These are phyloP conservation scores for Phoma sp. DNA, from an alignment of 2,329 filamentous ascomycete genomes.

Conservation along the genomic window DNA sequence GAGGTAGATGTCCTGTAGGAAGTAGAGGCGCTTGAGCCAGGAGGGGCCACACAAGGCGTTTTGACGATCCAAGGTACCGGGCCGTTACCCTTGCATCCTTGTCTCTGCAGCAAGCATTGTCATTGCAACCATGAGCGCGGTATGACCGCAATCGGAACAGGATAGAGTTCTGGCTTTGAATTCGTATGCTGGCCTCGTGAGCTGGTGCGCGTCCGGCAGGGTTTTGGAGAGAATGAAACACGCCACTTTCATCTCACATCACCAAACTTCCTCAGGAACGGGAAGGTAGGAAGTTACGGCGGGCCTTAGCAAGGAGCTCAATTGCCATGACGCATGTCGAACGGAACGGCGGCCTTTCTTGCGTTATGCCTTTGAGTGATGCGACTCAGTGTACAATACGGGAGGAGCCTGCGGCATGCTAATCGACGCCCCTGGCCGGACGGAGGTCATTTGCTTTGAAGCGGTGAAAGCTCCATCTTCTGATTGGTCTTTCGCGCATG, in stretches of 20 bases:
- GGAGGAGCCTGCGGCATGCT: slow-evolving; percentile 31
- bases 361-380: slow-evolving; percentile 25
- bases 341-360: slow-evolving; percentile 23
- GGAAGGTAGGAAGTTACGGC: slow-evolving; percentile 24
- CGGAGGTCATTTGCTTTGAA: slow-evolving; percentile 25
- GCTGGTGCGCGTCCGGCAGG: neutral
- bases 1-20: slow-evolving; percentile 29
- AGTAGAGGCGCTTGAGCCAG: slow-evolving; percentile 30
- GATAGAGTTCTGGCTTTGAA: neutral
- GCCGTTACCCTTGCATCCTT: slow-evolving; percentile 30
- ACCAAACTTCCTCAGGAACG: slow-evolving; percentile 11
- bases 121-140: slow-evolving; percentile 9
- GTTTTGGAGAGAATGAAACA: slow-evolving; percentile 11
- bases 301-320: slow-evolving; percentile 20
- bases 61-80: slow-evolving; percentile 35
- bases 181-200: neutral
- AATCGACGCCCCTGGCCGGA: slow-evolving; percentile 27
- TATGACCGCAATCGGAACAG: slow-evolving; percentile 7
- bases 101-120: slow-evolving; percentile 12
- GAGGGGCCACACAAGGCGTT: slow-evolving; percentile 24
- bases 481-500: slow-evolving; percentile 32
- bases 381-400: slow-evolving; percentile 31
- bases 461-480: slow-evolving; percentile 36
- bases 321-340: slow-evolving; percentile 33
- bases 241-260: slow-evolving; percentile 16